Base-by-base conservation (phyloP, 2,329 filamentous ascomycete species). In the Trichoderma pleuroti region DNA sequence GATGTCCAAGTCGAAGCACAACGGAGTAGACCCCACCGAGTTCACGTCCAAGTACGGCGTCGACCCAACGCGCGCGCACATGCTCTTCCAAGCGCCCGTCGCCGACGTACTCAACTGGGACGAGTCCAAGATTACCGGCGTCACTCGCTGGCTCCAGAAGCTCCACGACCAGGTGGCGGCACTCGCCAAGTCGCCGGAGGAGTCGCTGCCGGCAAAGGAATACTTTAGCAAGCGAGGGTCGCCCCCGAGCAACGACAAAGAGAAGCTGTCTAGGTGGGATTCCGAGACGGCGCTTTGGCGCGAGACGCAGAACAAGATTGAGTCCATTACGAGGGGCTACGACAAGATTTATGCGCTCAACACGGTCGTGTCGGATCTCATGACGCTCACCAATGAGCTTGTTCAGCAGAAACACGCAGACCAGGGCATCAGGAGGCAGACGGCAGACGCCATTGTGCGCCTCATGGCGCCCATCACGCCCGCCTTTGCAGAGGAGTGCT, bases 1-100 rank as follows among this genome's bases (percentile, higher is more conserved):
- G 78, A 97, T 97, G 94, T 96, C 92, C 49, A 97, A 97, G 82
- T 97, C 93, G 76, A 97, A 97, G 80, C 86, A 96, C 82, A 97
- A 97, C 77, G 94, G 94, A 30, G 93, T 97, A 8, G 93, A 97
- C 77, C 94, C 94, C 0, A 89, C 88, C 0, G 84, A 83, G 0
- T 92, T 91, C 73, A 93, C 96, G 70, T 82, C 85, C 9, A 89
- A 88, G 74, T 91, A 96, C 75, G 94, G 94, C 26, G 92, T 93
- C 1, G 94, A 97, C 79, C 90, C 92, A 7, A 94, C 92, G 2
- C 86, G 94, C 70, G 93, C 93, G 5, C 94, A 97, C 78, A 92
- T 97, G 78, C 86, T 97, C 8, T 97, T 97, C 83, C 92, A 94
- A 75, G 94, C 94, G 1, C 93, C 94, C 0, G 92, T 97, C 16